Evolutionary conservation across 1,139 yeast species (phyloP), one percentile per base, ranked within the genome.

Genomic region (Saccharomyces hybrid): DNA sequence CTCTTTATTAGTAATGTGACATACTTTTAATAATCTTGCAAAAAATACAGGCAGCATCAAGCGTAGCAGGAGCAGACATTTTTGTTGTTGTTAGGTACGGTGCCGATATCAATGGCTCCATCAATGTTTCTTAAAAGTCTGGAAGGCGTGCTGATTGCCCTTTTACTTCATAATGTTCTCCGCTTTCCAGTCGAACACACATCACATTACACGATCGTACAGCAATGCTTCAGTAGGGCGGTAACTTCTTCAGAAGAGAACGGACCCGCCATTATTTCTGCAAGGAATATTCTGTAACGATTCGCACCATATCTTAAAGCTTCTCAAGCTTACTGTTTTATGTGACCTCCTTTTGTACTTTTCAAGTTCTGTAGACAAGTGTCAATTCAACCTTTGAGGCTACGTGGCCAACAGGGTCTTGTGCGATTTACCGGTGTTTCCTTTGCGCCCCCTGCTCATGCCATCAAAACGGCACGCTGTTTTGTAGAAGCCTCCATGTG

Each of bases 11-110:
- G 25, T 23, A 23, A 23, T 23, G 25, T 14, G 13, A 69, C 79
- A 48, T 67, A 77, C 84, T 96, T 69, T 87, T 88, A 74, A 91
- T 83, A 71, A 91, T 91, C 68, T 89, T 88, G 77, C 98, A 91
- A 70, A 91, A 91, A 65, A 91, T 82, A 74, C 98, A 91, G 50
- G 82, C 71, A 19, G 87, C 84, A 49, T 66, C 70, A 50, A 63
- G 67, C n/a, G 58, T 65, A 27, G 52, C 56, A 27, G 61, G 32
- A 28, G 62, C 50, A 44, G 62, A 57, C 62, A 60, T 60, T 46
- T 6, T 52, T 28, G 14, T 38, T 7, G n/a, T 13, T 19, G 19
- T 38, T 5, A 9, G 13, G 11, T 34, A 13, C 11, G 16, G 5
- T 38, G n/a, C 9, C 16, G 23, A 6, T 19, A 11, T 25, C 9